Percentiles rank a stretch among this genome's conserved stretches.
Conservation (phyloP, 331 rosid species). For the Stylosanthes scabra region DNA sequence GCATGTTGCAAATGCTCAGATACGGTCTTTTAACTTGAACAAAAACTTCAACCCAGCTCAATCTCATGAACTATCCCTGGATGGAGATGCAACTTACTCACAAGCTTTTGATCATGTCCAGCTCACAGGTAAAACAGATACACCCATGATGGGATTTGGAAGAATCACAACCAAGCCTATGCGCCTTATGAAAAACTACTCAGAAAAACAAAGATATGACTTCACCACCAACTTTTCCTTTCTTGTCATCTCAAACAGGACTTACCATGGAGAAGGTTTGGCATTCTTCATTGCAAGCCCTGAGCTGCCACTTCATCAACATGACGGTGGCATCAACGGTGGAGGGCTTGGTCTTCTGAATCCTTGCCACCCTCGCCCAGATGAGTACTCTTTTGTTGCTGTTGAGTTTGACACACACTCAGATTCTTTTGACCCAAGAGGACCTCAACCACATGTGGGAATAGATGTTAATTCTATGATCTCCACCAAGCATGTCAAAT, state of each 20-base stretch:
- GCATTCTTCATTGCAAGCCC: conserved; percentile 48
- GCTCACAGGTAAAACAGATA: background rate
- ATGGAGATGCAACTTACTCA: conserved; percentile 30
- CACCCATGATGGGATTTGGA: conserved; percentile 8
- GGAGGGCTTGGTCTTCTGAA: conserved; percentile 32
- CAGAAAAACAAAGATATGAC: conserved; percentile 20
- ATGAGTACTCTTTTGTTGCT: conserved; percentile 34
- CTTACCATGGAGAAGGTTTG: conserved; percentile 35
- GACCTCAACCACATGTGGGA: conserved; percentile 36
- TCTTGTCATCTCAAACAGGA: conserved; percentile 16
- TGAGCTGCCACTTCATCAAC: background rate
- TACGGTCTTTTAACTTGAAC: conserved; percentile 24
- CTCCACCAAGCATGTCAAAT: conserved; percentile 1
- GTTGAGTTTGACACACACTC: conserved; percentile 49
- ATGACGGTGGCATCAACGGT: background rate
- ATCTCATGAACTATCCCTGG: background rate
- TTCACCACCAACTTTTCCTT: conserved; percentile 46
- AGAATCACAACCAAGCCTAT: conserved; percentile 5
- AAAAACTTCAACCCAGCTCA: background rate
- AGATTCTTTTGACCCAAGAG: conserved; percentile 23
- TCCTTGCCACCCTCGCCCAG: background rate
- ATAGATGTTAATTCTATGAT: conserved; percentile 30
- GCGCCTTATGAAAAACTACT: conserved; percentile 27
- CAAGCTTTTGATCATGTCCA: background rate
- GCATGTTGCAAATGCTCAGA: conserved; percentile 25